Conservation (phyloP, 2,329 filamentous ascomycete genomes). For the Trichoderma polysporum region DNA sequence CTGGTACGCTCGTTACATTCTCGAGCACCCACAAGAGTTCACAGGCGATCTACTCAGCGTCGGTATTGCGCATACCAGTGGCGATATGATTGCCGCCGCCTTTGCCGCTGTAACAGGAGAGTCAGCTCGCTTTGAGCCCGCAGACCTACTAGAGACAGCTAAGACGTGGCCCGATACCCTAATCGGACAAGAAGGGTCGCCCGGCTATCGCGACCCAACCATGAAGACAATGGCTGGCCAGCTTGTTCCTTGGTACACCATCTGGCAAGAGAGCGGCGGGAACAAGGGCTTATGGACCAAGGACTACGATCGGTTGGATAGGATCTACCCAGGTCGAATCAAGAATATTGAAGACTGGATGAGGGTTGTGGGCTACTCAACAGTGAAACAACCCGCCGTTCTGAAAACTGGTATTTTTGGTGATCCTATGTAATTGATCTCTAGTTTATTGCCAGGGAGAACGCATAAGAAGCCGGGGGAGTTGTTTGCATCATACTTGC, state of each 20-base stretch:
- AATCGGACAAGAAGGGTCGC: not conserved
- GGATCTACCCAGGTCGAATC: not conserved
- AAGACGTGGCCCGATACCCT: not conserved
- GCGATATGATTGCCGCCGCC: not conserved
- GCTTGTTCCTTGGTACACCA: not conserved
- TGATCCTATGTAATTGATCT: too few relatives aligned
- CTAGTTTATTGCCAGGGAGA: too few relatives aligned
- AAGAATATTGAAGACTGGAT: not conserved
- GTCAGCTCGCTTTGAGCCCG: not conserved
- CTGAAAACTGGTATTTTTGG: too few relatives aligned
- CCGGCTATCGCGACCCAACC: not conserved
- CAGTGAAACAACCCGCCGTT: too few relatives aligned
- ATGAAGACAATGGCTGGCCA: not conserved
- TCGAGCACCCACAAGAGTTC: not conserved
- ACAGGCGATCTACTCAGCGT: not conserved
- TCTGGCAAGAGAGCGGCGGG: not conserved
- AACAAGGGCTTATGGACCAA: not conserved
- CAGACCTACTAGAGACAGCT: not conserved
- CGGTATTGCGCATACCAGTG: not conserved
- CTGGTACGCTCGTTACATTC: not conserved
- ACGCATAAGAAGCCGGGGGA: too few relatives aligned
- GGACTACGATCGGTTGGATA: not conserved
- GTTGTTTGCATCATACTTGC: too few relatives aligned
- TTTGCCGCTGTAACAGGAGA: not conserved
- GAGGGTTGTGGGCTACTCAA: too few relatives aligned